Evolutionary conservation across 2,329 filamentous ascomycete genomes (phyloP), one percentile per base, ranked within the genome.

Genomic region (Colletotrichum tofieldiae): DNA sequence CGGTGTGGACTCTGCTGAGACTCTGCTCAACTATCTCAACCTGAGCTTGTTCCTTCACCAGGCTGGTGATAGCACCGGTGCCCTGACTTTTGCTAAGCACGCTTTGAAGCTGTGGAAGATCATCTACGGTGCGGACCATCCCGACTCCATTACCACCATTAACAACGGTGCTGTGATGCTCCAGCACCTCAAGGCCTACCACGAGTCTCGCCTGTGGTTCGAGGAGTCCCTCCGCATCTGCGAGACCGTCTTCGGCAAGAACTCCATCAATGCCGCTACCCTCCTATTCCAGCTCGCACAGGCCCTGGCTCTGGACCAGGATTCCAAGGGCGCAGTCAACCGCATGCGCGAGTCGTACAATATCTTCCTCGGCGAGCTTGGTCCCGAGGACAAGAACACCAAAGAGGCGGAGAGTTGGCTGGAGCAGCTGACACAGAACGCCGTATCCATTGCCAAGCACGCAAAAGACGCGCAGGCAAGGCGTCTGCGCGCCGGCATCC

Each of bases 141-240:
- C 96, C 3, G 96, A 99, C 84, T 97, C 95, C 11, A 98, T 99
- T 83, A 99, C 97, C 11, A 98, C 96, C 20, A 93, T 98, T 84
- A 99, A 98, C 89, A 99, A 99, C 79, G 96, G 94, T 26, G 96
- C 96, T 9, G 96, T 99, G 72, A 99, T 99, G 96, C 91, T 99
- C 71, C 96, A 99, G 84, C 92, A 95, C 67, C 89, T 98, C 77
- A 98, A 98, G 87, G 92, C 93, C 73, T 99, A 97, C 85, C 93
- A 96, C 77, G 94, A 98, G 83, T 98, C 96, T 56, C 93, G 96
- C 63, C 88, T 96, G 74, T 99, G 96, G 96, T 99, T 99, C 80
- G 96, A 98, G 83, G 93, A 94, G 75, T 97, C 95, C 12, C 90
- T 98, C 63, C 89, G 90, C 54, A 92, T 98, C 74, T 98, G 95